Evolutionary conservation across 2,329 filamentous ascomycete species (phyloP), one percentile per base, ranked within the genome.

Genomic region (Trichoderma citrinoviride): DNA sequence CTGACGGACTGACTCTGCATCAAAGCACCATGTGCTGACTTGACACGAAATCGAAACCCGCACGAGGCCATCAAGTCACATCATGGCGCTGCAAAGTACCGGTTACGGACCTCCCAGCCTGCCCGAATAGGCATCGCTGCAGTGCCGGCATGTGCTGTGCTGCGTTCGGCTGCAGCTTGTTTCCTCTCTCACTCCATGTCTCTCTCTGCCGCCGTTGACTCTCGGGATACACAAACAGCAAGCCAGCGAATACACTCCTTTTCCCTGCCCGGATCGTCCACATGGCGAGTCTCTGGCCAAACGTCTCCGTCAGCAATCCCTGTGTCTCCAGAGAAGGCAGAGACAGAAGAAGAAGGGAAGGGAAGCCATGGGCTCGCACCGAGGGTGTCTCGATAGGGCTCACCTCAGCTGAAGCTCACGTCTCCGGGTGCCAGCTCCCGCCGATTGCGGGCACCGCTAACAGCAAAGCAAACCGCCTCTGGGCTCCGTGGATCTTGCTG

Each of bases 351-450:
- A 53, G 27, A 14, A 52, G 17, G 29, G 29, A 29, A 52, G 41
- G 41, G 37, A 15, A 40, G 12, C 33, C 27, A 53, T 19, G 52
- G 56, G 44, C 53, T 40, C 41, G 61, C 56, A 43, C 44, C 46
- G 15, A 55, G 49, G 62, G 65, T 61, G 67, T 47, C 65, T 68
- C 41, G 69, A 70, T 76, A 74, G 71, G 73, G 74, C 74, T 77
- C 75, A 77, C 74, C 74, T 77, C 75, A 77, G 75, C 75, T 77
- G 75, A 76, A 74, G 25, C 25, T 15, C 56, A 33, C n/a, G 43
- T 23, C 50, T 40, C 61, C 43, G 44, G 53, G 33, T 61, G 53
- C 61, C 60, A 66, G 54, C 46, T 66, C 65, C 65, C 65, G 53
- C 65, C 61, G 61, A 27, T 64, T 64, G 65, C 61, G 65, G 65